These are phyloP conservation scores for Colletotrichum musicola DNA, from an alignment of 2,329 filamentous ascomycete species.

Conservation along the genomic window DNA sequence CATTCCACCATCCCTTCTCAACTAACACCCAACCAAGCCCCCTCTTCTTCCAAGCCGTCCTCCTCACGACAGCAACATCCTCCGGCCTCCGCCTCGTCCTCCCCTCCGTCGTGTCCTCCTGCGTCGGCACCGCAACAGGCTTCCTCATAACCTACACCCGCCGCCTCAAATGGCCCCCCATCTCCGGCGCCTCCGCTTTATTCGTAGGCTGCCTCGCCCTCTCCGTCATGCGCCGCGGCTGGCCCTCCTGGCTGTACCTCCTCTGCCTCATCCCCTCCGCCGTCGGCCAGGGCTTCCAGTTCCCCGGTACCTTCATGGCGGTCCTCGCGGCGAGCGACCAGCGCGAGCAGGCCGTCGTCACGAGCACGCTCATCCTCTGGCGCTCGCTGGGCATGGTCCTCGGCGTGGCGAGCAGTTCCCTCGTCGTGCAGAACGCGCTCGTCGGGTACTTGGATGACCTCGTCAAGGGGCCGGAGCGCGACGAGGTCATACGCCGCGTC, in stretches of 20 bases:
- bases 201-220: slow-evolving; percentile 66
- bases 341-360: slow-evolving; percentile 75
- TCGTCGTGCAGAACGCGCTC: slow-evolving; percentile 80
- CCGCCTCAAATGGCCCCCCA: slow-evolving; percentile 70
- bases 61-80: slow-evolving; percentile 75
- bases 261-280: slow-evolving; percentile 68
- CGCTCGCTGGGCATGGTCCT: slow-evolving; percentile 78
- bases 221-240: slow-evolving; percentile 61
- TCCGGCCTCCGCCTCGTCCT: slow-evolving; percentile 80
- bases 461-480: slow-evolving; percentile 71
- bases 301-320: slow-evolving; percentile 73
- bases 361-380: slow-evolving; percentile 79
- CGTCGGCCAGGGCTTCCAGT: slow-evolving; percentile 73
- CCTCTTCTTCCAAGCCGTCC: slow-evolving; percentile 82
- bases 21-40: slow-evolving; percentile 59
- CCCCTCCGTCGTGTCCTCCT: slow-evolving; percentile 69
- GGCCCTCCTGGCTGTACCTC: slow-evolving; percentile 66
- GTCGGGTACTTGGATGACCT: slow-evolving; percentile 68
- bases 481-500: slow-evolving; percentile 64
- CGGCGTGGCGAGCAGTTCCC: slow-evolving; percentile 78
- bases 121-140: slow-evolving; percentile 68
- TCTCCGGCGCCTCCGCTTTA: slow-evolving; percentile 62
- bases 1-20: neutral
- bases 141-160: slow-evolving; percentile 72
- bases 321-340: slow-evolving; percentile 71